Evolutionary conservation across 169 alveolate genomes (phyloP).

Genomic region (Eimeria tenella): DNA sequence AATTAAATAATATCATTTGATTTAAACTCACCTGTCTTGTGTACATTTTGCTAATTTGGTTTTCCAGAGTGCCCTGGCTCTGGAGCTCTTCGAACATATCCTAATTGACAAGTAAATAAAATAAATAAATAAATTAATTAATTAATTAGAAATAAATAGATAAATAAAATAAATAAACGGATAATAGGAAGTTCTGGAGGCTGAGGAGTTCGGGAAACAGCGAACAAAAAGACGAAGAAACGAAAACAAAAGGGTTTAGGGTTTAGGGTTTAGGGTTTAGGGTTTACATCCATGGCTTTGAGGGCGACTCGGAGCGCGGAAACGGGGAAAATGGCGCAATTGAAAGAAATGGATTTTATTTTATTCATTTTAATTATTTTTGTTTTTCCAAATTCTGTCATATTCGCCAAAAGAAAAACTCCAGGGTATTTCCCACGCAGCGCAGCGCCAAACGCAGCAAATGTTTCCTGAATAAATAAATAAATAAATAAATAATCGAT

Average conservation of each 20-base stretch:
- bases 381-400: slow-evolving; percentile 94
- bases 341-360: slow-evolving; percentile 83
- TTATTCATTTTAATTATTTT: slow-evolving; percentile 73
- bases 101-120: not conserved
- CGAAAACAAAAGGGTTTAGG: not conserved
- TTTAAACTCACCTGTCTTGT: not conserved
- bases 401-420: slow-evolving; percentile 89
- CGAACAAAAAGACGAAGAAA: not conserved
- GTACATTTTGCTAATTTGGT: not conserved
- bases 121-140: not conserved
- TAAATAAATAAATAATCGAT: not conserved
- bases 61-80: not conserved
- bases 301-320: slow-evolving; percentile 91
- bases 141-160: not conserved
- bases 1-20: not conserved
- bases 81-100: not conserved
- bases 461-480: slow-evolving; percentile 20
- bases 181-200: not conserved
- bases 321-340: slow-evolving; percentile 92
- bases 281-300: slow-evolving; percentile 84
- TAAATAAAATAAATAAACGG: not conserved
- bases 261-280: not conserved
- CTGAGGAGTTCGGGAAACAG: not conserved
- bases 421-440: slow-evolving; percentile 76
- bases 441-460: slow-evolving; percentile 55